Conservation (phyloP, 352 stramenopile species). For the Lagenidium giganteum region DNA sequence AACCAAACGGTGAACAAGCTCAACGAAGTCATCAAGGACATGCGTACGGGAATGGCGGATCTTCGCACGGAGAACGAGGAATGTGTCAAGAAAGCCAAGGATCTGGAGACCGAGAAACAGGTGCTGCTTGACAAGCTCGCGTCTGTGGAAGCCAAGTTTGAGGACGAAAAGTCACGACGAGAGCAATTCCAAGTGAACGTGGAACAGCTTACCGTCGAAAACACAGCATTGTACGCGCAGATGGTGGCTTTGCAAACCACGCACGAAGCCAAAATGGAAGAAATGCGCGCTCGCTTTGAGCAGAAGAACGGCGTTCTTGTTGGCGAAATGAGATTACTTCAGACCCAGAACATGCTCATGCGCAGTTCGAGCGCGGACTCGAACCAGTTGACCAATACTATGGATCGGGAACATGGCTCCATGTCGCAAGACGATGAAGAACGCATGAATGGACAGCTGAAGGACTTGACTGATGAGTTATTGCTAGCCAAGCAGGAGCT, state of each 20-base stretch:
- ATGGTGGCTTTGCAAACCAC: constrained; percentile 72
- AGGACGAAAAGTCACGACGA: constrained; percentile 61
- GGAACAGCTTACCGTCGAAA: constrained; percentile 69
- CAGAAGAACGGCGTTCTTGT: constrained; percentile 45
- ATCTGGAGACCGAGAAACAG: constrained; percentile 57
- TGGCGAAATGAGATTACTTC: constrained; percentile 59
- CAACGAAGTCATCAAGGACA: constrained; percentile 46
- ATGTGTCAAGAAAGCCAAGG: constrained; percentile 40
- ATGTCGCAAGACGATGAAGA: constrained; percentile 30
- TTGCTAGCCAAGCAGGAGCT: constrained; percentile 42
- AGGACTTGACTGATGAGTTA: constrained; percentile 57
- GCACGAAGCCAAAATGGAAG: constrained; percentile 66
- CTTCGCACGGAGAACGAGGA: constrained; percentile 46
- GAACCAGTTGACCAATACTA: no score
- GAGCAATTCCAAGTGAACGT: constrained; percentile 78
- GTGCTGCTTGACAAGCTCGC: constrained; percentile 52
- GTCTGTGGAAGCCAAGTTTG: constrained; percentile 53
- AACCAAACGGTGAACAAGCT: constrained; percentile 56
- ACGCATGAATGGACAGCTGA: constrained; percentile 28
- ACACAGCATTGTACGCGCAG: constrained; percentile 68
- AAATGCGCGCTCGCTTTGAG: constrained; percentile 48
- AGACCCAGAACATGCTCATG: constrained; percentile 59
- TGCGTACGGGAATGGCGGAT: constrained; percentile 37
- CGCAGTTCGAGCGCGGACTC: constrained; percentile 32
- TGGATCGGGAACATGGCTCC: no score